Base-by-base conservation (phyloP, 2,329 filamentous ascomycete genomes). In the Microcera coccophila region DNA sequence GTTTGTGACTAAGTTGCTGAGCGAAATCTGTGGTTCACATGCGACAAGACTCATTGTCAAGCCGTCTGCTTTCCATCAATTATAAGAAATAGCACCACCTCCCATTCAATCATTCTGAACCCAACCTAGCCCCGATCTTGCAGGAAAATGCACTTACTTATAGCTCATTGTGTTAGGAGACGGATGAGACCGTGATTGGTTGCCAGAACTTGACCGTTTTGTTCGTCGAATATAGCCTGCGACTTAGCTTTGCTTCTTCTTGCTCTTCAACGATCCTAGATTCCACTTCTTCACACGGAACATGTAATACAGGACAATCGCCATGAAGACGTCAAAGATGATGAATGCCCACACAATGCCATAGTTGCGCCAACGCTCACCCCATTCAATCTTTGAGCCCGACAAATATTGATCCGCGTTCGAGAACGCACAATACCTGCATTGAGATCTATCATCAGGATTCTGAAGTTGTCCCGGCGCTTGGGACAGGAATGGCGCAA, bases 311-410 rank as follows among this genome's bases (percentile, higher is more conserved):
- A 82, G 62, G 10, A 71, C 49, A 3, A 85, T 67, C 0, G 82
- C 81, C 2, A 73, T 66, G 29, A 64, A 62, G 29, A 85, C 73
- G 53, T 87, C 85, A 62, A 87, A 84, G 0, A 66, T 46, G 29
- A 87, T 74, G 53, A 76, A 88, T 0, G 70, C 80, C 76, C 81
- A 87, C 55, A 87, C 67, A 31, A 88, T 70, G 2, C 84, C 85
- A 44, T 81, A 87, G 58, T 88, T 85, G 43, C 83, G 71, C 83
- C 84, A 87, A 3, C 79, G 58, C 40, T 83, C 71, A 3, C 45
- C 55, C 52, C 75, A 83, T 17, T 60, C 64, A 31, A 83, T 76
- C 8, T 62, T 50, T 2, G 69, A 70, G 0, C 57, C 62, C 3
- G 67, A 63, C 0, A 82, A 58, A 39, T 63, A 87, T 61, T 88